Evolutionary conservation across 1,139 yeast genomes (phyloP).

Genomic region (Debaryomyces singareniensis): DNA sequence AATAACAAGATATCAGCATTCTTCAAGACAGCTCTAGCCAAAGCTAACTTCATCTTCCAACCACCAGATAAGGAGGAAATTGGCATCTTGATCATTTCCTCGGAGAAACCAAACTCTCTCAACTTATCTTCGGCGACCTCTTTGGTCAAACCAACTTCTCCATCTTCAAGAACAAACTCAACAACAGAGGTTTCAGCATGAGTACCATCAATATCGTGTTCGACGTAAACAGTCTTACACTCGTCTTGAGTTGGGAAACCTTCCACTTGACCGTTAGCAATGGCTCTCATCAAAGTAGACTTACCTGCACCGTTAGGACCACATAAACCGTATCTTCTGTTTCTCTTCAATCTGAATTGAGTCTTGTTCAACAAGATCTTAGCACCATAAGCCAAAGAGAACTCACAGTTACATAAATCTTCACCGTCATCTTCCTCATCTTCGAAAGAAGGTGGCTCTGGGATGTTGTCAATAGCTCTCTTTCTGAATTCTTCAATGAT

Average conservation of each 20-base stretch:
- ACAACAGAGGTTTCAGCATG: conserved; percentile 92
- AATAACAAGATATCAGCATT: conserved; percentile 96
- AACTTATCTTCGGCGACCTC: conserved; percentile 69
- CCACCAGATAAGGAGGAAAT: conserved; percentile 98
- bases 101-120: conserved; percentile 85
- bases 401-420: conserved; percentile 99
- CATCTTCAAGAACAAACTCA: conserved; percentile 78
- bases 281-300: conserved; percentile 99
- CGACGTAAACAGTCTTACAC: conserved; percentile 98
- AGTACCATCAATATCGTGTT: conserved; percentile 98
- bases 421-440: conserved; percentile 99
- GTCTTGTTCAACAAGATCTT: conserved; percentile 99
- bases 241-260: conserved; percentile 99
- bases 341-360: conserved; percentile 98
- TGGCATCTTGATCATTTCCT: conserved; percentile 87
- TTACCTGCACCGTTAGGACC: conserved; percentile 99
- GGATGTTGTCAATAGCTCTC: conserved; percentile 96
- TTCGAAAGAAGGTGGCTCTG: conserved; percentile 90
- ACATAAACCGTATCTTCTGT: conserved; percentile 99
- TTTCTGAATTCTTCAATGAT: conserved; percentile 92
- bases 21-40: conserved; percentile 98
- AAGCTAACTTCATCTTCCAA: conserved; percentile 99
- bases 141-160: conserved; percentile 71
- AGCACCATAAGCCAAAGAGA: conserved; percentile 99
- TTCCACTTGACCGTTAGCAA: conserved; percentile 99